Base-by-base conservation (phyloP, 2,329 filamentous ascomycete species). In the Claviceps sp. region DNA sequence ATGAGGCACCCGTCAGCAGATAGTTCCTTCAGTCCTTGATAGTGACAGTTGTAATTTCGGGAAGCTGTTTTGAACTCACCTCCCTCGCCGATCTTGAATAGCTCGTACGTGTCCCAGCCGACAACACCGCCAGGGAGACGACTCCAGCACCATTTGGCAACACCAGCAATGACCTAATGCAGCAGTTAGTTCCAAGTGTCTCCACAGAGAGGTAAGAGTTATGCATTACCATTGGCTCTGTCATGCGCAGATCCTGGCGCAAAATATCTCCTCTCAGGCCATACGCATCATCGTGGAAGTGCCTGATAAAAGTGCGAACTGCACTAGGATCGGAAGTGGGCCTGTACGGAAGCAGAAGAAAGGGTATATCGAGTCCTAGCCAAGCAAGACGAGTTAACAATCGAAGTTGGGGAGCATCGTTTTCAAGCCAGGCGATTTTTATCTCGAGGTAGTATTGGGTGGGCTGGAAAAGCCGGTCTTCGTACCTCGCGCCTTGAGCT, bases 121-220 rank as follows among this genome's bases (percentile, higher is more conserved):
- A 98, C 90, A 14, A 98, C 83, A 62, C 93, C 93, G 54, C 89
- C 89, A 43, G 85, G 81, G 49, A 98, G 74, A 70, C 93, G 82
- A 66, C 88, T 90, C 93, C 93, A 98, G 68, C 91, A 97, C 93
- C 93, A 98, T 73, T 97, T 98, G 58, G 93, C 76, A 43, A 96
- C 89, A 61, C 90, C 93, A 57, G 89, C 90, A 51, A 98, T 79
- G 52, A 95, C 89, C 89, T 95, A 41, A 22, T 6, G 4, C 9
- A 38, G 20, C 11, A n/a, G n/a, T 53, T 20, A 53, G 51, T 22
- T 38, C 11, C 18, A n/a, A 47, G n/a, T 13, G 9, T 47, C 6
- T 3, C 7, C 18, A n/a, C 14, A 13, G 20, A 42, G 47, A 34
- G 4, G 2, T 4, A 14, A 20, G 22, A n/a, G 16, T 38, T 37